Evolutionary conservation across 768 basidiomycete species (phyloP).

Genomic region (Tricholoma hemisulphureum): DNA sequence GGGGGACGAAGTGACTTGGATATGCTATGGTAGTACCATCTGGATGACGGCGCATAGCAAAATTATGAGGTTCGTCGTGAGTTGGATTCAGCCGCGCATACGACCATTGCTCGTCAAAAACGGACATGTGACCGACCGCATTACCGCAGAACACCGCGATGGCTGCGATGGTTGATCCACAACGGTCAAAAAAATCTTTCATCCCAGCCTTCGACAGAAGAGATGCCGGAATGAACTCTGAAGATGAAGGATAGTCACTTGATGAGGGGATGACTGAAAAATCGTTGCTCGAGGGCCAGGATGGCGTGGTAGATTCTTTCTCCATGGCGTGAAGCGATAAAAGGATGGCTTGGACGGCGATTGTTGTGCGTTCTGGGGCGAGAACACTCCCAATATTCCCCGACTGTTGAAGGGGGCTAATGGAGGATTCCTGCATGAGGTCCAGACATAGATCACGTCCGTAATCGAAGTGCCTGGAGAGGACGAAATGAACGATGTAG

Average conservation of each 20-base stretch:
- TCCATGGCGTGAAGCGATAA: constrained; percentile 72
- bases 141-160: constrained; percentile 62
- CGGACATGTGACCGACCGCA: constrained; percentile 69
- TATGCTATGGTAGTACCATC: constrained; percentile 66
- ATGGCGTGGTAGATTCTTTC: constrained; percentile 63
- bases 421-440: constrained; percentile 67
- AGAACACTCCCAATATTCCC: constrained; percentile 42
- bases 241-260: constrained; percentile 71
- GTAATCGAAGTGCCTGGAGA: constrained; percentile 81
- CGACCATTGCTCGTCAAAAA: constrained; percentile 85
- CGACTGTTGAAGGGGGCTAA: constrained; percentile 41
- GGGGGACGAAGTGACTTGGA: constrained; percentile 53
- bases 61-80: constrained; percentile 70
- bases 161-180: constrained; percentile 51
- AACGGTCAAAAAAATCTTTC: constrained; percentile 69
- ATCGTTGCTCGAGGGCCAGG: constrained; percentile 77
- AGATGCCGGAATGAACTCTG: constrained; percentile 56
- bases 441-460: constrained; percentile 81
- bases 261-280: constrained; percentile 54
- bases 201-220: constrained; percentile 64
- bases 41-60: constrained; percentile 64
- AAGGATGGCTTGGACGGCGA: constrained; percentile 76
- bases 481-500: constrained; percentile 77
- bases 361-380: constrained; percentile 70
- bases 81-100: constrained; percentile 54